Evolutionary conservation across 176 grass and related monocot species (phyloP).

Genomic region (Aegilops speltoides): DNA sequence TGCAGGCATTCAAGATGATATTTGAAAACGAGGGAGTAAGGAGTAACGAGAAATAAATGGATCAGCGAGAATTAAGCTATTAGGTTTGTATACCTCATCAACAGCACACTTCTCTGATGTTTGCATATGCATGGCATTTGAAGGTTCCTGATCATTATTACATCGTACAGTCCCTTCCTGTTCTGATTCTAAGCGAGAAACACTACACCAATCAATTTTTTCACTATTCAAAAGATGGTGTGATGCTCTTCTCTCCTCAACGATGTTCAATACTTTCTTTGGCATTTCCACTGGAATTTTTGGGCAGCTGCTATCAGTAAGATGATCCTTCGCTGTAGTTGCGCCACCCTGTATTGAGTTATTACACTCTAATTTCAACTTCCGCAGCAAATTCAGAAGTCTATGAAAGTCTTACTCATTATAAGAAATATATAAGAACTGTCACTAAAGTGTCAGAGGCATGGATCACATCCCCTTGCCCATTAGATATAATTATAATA

Average conservation of each 20-base stretch:
- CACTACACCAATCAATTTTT: slow-evolving; percentile 25
- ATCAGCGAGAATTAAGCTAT: slow-evolving; percentile 9
- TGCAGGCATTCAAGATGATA: not conserved
- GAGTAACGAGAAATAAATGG: slow-evolving; percentile 12
- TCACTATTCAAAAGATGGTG: slow-evolving; percentile 39
- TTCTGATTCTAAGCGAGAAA: slow-evolving; percentile 28
- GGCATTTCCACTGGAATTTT: slow-evolving; percentile 47
- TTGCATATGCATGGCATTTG: slow-evolving; percentile 13
- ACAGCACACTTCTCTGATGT: not conserved
- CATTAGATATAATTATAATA: too few relatives aligned
- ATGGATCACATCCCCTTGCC: too few relatives aligned
- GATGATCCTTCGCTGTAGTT: slow-evolving; percentile 57
- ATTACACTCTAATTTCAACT: slow-evolving; percentile 15
- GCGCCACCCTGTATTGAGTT: slow-evolving; percentile 37
- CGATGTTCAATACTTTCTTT: slow-evolving; percentile 50
- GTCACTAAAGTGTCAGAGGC: not conserved
- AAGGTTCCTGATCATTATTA: slow-evolving; percentile 31
- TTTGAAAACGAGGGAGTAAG: not conserved
- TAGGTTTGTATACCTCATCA: slow-evolving; percentile 36
- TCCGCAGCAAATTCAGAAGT: not conserved
- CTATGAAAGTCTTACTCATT: not conserved
- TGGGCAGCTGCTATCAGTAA: slow-evolving; percentile 43
- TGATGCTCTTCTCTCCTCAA: slow-evolving; percentile 48
- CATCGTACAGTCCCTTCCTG: slow-evolving; percentile 21
- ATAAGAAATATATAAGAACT: slow-evolving; percentile 4